Conservation (phyloP, 495 filamentous ascomycete species). For the Penicillium odoratum region DNA sequence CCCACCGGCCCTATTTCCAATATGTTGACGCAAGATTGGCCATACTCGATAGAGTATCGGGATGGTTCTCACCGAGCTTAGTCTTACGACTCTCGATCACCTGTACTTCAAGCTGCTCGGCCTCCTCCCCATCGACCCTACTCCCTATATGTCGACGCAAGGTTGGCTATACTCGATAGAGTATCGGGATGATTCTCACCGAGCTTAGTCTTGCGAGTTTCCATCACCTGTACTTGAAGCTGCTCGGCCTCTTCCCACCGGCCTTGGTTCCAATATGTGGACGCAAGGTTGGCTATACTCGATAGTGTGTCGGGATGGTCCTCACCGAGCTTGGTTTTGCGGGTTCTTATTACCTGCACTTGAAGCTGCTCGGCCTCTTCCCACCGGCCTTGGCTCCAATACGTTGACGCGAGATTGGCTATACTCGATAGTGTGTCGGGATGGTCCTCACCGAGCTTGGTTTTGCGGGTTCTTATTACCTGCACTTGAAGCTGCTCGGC, state of each 20-base stretch:
- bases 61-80: background rate
- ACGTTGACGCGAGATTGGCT: slow-evolving; percentile 7
- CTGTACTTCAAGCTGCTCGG: slow-evolving; percentile 24
- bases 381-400: background rate
- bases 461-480: background rate
- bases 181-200: too few relatives aligned
- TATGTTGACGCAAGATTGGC: slow-evolving; percentile 1
- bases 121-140: slow-evolving; percentile 31
- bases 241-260: background rate
- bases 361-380: slow-evolving; percentile 11
- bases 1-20: too few relatives aligned
- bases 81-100: background rate
- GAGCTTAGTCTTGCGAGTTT: background rate
- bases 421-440: slow-evolving; percentile 7
- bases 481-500: background rate
- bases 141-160: background rate
- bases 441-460: slow-evolving; percentile 22
- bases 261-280: background rate
- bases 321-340: background rate
- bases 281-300: slow-evolving; percentile 1
- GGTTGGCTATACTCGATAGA: too few relatives aligned
- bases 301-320: slow-evolving; percentile 3
- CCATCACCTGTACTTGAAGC: slow-evolving; percentile 3
- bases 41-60: background rate
- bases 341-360: slow-evolving; percentile 11